phyloP scores from a whole-genome alignment of 768 basidiomycete genomes.

The Tricholoma furcatifolium region DNA sequence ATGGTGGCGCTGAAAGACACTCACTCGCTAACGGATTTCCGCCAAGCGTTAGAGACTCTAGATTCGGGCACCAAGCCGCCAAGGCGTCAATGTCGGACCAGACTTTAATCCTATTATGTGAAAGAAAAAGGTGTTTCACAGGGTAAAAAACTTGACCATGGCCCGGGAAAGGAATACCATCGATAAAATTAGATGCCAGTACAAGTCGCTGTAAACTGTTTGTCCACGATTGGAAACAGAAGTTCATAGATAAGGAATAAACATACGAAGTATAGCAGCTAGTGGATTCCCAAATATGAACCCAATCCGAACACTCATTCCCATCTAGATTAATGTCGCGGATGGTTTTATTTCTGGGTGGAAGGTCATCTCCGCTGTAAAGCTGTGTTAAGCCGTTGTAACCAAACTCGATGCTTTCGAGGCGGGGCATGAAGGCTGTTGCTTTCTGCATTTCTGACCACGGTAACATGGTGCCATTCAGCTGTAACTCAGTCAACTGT shows the following conservation, averaged over 20 bases:
- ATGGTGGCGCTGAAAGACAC: conserved; percentile 20
- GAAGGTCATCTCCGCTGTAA: conserved; percentile 18
- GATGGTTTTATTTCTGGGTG: conserved; percentile 30
- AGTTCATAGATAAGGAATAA: conserved; percentile 13
- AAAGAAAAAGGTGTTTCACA: conserved; percentile 62
- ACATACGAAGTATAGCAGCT: conserved; percentile 46
- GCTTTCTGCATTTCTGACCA: conserved; percentile 68
- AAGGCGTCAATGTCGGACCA: conserved; percentile 71
- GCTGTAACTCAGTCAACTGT: conserved; percentile 60
- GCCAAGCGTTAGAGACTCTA: conserved; percentile 58
- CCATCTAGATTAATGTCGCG: conserved; percentile 67
- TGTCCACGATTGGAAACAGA: conserved; percentile 16
- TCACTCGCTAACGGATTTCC: conserved; percentile 67
- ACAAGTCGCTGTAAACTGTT: conserved; percentile 66
- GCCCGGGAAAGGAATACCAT: conserved; percentile 43
- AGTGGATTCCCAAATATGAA: conserved; percentile 43
- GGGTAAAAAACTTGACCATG: conserved; percentile 25
- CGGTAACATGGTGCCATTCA: conserved; percentile 69
- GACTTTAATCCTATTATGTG: conserved; percentile 52
- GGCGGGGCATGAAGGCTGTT: conserved; percentile 49
- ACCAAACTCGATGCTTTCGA: conserved; percentile 64
- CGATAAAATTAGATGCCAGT: conserved; percentile 61
- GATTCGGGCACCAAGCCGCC: conserved; percentile 62
- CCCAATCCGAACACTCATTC: conserved; percentile 63
- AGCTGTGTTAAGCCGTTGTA: conserved; percentile 57